phyloP scores from a whole-genome alignment of 2,329 filamentous ascomycete species.

The Ceratocystis eucalypticola region DNA sequence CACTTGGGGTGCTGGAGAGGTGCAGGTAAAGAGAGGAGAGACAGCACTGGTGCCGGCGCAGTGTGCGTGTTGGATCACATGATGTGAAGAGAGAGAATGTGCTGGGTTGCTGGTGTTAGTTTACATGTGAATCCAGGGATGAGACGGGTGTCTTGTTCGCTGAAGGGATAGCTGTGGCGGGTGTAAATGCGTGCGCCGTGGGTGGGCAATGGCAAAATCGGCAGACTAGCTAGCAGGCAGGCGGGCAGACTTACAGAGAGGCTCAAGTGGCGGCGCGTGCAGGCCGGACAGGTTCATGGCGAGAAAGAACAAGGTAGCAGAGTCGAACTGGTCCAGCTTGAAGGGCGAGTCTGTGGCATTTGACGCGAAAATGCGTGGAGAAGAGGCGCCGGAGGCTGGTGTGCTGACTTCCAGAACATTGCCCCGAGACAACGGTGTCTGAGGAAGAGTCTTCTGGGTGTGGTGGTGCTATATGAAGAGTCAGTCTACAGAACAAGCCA shows the following conservation, averaged over 20 bases:
- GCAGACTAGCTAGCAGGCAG: neutral
- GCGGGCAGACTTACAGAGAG: neutral
- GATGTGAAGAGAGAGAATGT: neutral
- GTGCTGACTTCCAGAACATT: slow-evolving; percentile 3
- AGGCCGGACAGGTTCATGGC: neutral
- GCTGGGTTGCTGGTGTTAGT: neutral
- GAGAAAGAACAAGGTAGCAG: neutral
- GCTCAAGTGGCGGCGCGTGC: neutral
- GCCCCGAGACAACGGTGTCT: neutral
- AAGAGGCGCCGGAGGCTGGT: neutral
- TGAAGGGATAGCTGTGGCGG: no score
- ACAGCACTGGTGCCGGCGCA: neutral
- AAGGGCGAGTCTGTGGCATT: neutral
- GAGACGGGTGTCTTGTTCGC: neutral
- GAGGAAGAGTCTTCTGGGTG: neutral
- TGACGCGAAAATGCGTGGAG: neutral
- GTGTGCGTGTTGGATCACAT: neutral
- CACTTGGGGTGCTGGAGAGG: neutral
- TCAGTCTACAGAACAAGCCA: neutral
- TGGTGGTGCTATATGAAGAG: neutral
- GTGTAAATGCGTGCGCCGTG: neutral
- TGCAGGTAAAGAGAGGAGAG: neutral
- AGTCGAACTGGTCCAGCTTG: neutral
- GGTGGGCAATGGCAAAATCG: neutral
- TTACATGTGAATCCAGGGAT: neutral